These are phyloP conservation scores for Akebia trifoliata DNA, from an alignment of 164 flowering plant species.

Conservation along the genomic window DNA sequence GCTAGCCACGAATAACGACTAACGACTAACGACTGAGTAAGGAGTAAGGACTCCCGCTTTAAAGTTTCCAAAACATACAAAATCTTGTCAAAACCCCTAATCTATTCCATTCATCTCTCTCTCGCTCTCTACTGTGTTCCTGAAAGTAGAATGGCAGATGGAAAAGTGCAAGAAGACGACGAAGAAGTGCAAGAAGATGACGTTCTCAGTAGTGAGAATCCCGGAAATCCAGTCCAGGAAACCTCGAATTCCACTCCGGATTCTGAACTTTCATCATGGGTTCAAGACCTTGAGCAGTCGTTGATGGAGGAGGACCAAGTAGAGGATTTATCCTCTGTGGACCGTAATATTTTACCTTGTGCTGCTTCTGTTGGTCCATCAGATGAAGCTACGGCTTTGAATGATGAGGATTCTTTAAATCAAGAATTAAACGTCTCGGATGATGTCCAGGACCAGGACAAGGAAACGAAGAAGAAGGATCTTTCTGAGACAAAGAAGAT, in stretches of 20 bases:
- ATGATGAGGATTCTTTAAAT: constrained; percentile 12
- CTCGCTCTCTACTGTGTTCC: constrained; percentile 1
- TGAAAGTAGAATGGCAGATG: no score
- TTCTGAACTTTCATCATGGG: constrained; percentile 20
- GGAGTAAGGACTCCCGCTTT: no score
- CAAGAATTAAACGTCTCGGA: constrained; percentile 19
- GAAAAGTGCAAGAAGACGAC: background rate
- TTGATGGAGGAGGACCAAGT: constrained; percentile 41
- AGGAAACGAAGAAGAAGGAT: constrained; percentile 10
- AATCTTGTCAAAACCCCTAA: no score
- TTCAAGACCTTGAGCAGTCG: constrained; percentile 34
- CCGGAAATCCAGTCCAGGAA: background rate
- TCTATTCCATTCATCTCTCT: no score
- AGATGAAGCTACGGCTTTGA: background rate
- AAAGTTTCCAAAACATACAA: no score
- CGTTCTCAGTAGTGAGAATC: constrained; percentile 4
- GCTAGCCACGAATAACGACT: no score
- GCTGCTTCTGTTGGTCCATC: constrained; percentile 16
- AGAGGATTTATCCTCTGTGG: no score
- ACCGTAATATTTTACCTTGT: constrained; percentile 27
- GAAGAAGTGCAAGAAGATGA: no score
- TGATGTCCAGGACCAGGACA: constrained; percentile 13
- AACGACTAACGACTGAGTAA: no score
- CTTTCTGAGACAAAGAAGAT: constrained; percentile 10
- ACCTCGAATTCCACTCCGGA: constrained; percentile 10